Evolutionary conservation across 106 monocot species (phyloP).

Genomic region (Gastrodia elata): DNA sequence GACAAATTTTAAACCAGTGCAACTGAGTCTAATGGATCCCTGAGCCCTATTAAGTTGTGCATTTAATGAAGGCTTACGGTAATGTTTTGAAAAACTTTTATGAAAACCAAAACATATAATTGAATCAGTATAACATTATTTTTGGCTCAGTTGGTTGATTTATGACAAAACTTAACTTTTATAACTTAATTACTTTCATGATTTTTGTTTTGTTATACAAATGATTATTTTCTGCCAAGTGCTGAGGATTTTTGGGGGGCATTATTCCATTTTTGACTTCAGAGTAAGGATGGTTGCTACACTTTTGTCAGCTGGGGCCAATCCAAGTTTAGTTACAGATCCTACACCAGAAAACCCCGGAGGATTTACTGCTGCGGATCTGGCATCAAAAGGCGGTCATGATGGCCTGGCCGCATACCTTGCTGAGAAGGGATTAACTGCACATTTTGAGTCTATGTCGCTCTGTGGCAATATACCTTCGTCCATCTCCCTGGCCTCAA

Average conservation of each 20-base stretch:
- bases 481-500: background rate
- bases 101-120: background rate
- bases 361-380: slow-evolving; percentile 76
- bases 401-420: slow-evolving; percentile 91
- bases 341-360: slow-evolving; percentile 66
- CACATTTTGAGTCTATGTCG: slow-evolving; percentile 88
- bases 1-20: background rate
- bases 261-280: slow-evolving; percentile 6
- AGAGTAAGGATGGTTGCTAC: slow-evolving; percentile 89
- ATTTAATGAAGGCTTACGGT: background rate
- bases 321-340: slow-evolving; percentile 88
- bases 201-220: background rate
- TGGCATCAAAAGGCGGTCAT: slow-evolving; percentile 63
- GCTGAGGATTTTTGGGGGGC: too few relatives aligned
- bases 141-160: background rate
- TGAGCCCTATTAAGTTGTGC: background rate
- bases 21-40: background rate
- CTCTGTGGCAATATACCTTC: slow-evolving; percentile 43
- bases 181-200: background rate
- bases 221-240: too few relatives aligned
- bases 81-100: background rate
- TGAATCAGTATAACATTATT: background rate
- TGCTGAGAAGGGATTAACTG: slow-evolving; percentile 68
- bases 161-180: background rate
- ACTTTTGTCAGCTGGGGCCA: slow-evolving; percentile 88